Base-by-base conservation (phyloP, 169 alveolate genomes). In the Cryptosporidium baileyi region DNA sequence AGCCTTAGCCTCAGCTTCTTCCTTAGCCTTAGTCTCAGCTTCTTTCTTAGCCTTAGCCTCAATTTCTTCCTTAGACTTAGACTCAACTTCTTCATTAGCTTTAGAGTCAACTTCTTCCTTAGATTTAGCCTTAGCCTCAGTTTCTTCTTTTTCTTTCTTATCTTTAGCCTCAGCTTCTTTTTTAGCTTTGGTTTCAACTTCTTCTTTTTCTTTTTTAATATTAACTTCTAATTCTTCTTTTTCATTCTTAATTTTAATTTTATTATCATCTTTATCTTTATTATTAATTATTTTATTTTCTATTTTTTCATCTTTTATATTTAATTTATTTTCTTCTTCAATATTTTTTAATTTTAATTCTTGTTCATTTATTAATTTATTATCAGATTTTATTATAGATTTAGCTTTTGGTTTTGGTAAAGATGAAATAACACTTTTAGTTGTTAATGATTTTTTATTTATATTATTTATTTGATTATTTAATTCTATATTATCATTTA, bases 341-440 rank as follows among this genome's bases (percentile, higher is more conserved):
- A n/a, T n/a, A n/a, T n/a, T n/a, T n/a, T n/a, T n/a, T n/a, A n/a
- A n/a, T n/a, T n/a, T 57, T 17, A 34, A 30, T 13, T 24, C 45
- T 5, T 17, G n/a, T 57, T 63, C 80, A 8, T 45, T 34, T 15
- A 6, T 19, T 11, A 28, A 15, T n/a, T n/a, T n/a, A 26, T 24
- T 36, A 43, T 38, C 63, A n/a, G 60, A 45, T 30, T 65, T 65
- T 5, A 65, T 43, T 26, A 44, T 47, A 28, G 49, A 32, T 7
- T 65, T 65, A 8, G 81, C 43, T 43, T 65, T 65, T 26, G 81
- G 81, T 32, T 65, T 65, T 47, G 81, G 81, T 13, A 51, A 13
- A n/a, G 81, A 65, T 17, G 81, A 65, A 47, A 65, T 65, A 28
- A 15, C 61, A 13, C 36, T 51, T 30, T 13, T 45, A 32, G 36